phyloP scores from a whole-genome alignment of 1,284 basidiomycete species.

The Naganishia albida region DNA sequence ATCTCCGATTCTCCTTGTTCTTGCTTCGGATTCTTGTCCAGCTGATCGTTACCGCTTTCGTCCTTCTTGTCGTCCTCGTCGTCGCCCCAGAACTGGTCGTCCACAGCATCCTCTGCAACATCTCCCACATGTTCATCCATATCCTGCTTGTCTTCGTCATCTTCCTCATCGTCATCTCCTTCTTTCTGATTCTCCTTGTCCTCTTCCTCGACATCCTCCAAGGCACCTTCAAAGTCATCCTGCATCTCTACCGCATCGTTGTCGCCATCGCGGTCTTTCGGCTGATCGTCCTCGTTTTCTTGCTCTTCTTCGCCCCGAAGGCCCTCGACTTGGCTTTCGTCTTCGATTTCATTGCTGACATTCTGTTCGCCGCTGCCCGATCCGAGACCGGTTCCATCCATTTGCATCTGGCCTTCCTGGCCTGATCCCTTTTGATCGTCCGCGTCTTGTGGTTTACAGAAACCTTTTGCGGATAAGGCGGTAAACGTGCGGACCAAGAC shows the following conservation, averaged over 20 bases:
- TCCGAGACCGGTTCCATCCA: conserved; percentile 80
- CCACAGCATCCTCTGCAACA: conserved; percentile 83
- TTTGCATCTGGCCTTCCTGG: conserved; percentile 59
- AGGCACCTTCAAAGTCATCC: conserved; percentile 69
- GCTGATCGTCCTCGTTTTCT: conserved; percentile 58
- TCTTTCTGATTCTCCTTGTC: conserved; percentile 62
- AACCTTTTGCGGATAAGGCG: conserved; percentile 79
- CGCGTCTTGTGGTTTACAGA: conserved; percentile 81
- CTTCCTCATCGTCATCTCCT: conserved; percentile 60
- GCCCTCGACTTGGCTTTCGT: conserved; percentile 95
- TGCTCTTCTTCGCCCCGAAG: conserved; percentile 72
- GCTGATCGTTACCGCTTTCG: conserved; percentile 54
- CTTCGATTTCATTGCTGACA: conserved; percentile 87
- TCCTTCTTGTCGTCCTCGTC: conserved; percentile 61
- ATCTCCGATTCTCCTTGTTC: conserved; percentile 64
- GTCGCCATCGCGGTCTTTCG: conserved; percentile 65
- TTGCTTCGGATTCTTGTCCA: conserved; percentile 52
- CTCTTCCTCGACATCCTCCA: conserved; percentile 73
- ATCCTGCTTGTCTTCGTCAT: conserved; percentile 60
- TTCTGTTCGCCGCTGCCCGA: conserved; percentile 81
- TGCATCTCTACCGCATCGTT: conserved; percentile 63
- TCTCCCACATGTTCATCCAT: conserved; percentile 83
- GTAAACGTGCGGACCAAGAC: conserved; percentile 73
- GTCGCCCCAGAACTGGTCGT: conserved; percentile 97
- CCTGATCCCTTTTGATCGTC: conserved; percentile 53